These are phyloP conservation scores for Auricularia auricula-judae DNA, from an alignment of 768 basidiomycete genomes.

Conservation along the genomic window DNA sequence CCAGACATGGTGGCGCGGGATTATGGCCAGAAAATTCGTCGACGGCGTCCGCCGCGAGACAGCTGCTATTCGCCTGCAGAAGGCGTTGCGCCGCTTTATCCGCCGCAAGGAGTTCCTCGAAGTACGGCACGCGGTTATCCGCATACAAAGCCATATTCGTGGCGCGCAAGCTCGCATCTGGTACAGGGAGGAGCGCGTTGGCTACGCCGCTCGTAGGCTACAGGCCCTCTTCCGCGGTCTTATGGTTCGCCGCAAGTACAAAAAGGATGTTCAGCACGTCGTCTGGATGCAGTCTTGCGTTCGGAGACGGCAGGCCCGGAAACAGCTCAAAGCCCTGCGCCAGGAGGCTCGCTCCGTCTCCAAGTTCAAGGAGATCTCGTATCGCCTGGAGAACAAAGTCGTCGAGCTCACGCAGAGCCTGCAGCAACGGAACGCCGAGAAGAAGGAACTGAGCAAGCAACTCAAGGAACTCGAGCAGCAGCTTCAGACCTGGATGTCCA, in stretches of 20 bases:
- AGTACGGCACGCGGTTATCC: constrained; percentile 48
- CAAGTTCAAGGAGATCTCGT: constrained; percentile 98
- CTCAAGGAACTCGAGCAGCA: constrained; percentile 75
- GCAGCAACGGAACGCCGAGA: constrained; percentile 83
- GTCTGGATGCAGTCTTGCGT: constrained; percentile 86
- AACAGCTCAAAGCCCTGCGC: constrained; percentile 71
- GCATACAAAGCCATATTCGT: constrained; percentile 73
- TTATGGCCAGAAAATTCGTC: constrained; percentile 62
- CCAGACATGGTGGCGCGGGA: constrained; percentile 92
- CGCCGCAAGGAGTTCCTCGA: constrained; percentile 63
- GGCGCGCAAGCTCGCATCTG: constrained; percentile 57
- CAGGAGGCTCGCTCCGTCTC: constrained; percentile 93
- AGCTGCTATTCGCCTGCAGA: constrained; percentile 70
- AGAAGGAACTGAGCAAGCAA: constrained; percentile 72
- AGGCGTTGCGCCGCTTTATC: constrained; percentile 54
- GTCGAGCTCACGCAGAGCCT: constrained; percentile 93
- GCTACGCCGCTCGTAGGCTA: constrained; percentile 55
- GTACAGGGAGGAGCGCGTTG: constrained; percentile 44
- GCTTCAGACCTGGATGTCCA: constrained; percentile 71
- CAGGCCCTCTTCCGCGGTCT: constrained; percentile 83
- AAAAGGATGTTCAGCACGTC: constrained; percentile 55
- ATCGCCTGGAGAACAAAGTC: constrained; percentile 96
- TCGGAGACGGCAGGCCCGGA: constrained; percentile 77
- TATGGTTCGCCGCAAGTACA: constrained; percentile 41
- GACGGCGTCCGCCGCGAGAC: constrained; percentile 59